Evolutionary conservation across 2,329 filamentous ascomycete genomes (phyloP).

Genomic region (Bipolaris bicolor): DNA sequence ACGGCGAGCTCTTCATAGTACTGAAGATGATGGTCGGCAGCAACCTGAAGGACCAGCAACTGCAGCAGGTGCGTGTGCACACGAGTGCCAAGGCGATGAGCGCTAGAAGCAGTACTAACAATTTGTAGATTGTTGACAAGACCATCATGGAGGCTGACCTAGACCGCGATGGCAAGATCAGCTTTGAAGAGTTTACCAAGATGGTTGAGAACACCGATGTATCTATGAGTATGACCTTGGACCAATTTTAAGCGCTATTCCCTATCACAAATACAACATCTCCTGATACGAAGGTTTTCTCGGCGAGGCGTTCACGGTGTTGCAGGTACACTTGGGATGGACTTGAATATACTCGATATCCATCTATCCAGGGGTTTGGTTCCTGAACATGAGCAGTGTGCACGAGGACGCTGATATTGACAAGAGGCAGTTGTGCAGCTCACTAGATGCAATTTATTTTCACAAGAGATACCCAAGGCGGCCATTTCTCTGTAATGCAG

Average conservation of each 20-base stretch:
- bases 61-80: constrained; percentile 70
- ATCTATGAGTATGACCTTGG: constrained; percentile 71
- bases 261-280: constrained; percentile 22
- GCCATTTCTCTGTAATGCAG: background rate
- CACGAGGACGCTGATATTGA: background rate
- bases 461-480: background rate
- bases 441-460: background rate
- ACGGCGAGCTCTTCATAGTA: constrained; percentile 98
- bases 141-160: constrained; percentile 99
- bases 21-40: constrained; percentile 99
- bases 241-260: constrained; percentile 52
- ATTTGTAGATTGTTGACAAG: constrained; percentile 87
- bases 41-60: constrained; percentile 97
- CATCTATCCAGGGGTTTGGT: constrained; percentile 31
- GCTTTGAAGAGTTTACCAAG: constrained; percentile 97
- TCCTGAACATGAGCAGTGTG: background rate
- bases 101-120: constrained; percentile 16
- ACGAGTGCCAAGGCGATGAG: background rate
- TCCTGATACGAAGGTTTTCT: constrained; percentile 25
- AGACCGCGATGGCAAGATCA: constrained; percentile 96
- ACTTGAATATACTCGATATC: constrained; percentile 36
- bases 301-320: constrained; percentile 47
- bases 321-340: constrained; percentile 23
- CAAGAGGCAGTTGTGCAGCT: background rate
- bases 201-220: constrained; percentile 96